Conservation (phyloP, 495 filamentous ascomycete species). For the Neurospora tetrasperma region DNA sequence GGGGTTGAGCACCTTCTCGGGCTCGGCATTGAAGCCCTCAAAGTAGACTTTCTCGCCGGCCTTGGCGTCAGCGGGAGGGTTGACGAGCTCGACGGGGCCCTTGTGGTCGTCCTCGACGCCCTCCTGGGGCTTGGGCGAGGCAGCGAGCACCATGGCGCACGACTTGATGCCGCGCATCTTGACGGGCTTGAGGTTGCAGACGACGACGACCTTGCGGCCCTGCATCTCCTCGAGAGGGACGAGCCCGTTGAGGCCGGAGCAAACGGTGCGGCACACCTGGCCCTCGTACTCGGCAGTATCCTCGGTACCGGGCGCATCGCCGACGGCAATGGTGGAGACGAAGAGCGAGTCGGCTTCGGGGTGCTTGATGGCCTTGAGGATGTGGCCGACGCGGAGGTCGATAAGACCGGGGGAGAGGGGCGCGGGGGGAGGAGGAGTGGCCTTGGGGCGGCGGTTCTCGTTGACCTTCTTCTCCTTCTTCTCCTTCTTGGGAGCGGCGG, state of each 20-base stretch:
- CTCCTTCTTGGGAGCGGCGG: constrained; percentile 23
- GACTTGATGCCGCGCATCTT: constrained; percentile 98
- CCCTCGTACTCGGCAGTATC: constrained; percentile 82
- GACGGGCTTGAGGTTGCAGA: constrained; percentile 96
- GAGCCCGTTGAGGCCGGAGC: constrained; percentile 89
- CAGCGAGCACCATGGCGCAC: constrained; percentile 89
- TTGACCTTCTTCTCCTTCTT: constrained; percentile 75
- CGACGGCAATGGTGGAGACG: constrained; percentile 94
- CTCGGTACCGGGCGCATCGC: constrained; percentile 74
- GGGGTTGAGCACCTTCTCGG: constrained; percentile 85
- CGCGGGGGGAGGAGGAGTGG: constrained; percentile 53
- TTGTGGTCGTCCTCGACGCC: constrained; percentile 76
- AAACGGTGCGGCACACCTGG: constrained; percentile 84
- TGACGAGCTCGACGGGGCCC: constrained; percentile 87
- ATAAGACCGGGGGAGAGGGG: constrained; percentile 76
- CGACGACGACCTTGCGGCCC: constrained; percentile 81
- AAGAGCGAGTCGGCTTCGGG: constrained; percentile 93
- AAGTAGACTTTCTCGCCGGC: constrained; percentile 85
- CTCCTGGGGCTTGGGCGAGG: constrained; percentile 68
- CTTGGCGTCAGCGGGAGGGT: constrained; percentile 64
- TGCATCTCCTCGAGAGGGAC: constrained; percentile 94
- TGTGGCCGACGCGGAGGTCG: constrained; percentile 92
- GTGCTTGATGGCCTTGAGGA: constrained; percentile 87
- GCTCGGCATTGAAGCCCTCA: constrained; percentile 88
- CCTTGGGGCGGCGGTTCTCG: constrained; percentile 70